Evolutionary conservation across 495 filamentous ascomycete species (phyloP).

Genomic region (Xylaria intraflava): DNA sequence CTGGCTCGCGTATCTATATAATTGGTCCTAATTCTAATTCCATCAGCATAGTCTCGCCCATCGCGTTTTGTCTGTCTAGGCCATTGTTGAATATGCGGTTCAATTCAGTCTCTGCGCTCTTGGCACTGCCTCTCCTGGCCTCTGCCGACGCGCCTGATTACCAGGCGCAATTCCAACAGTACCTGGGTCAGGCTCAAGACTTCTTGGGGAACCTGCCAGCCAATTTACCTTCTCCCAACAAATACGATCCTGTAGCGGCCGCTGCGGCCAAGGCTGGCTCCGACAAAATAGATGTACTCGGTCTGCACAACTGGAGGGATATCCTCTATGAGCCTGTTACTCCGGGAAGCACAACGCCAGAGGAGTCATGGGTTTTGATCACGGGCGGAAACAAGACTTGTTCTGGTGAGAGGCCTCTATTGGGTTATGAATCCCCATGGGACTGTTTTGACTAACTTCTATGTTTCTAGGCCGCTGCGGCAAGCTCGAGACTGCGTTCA

Average conservation of each 20-base stretch:
- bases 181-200: slow-evolving; percentile 52
- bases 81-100: slow-evolving; percentile 56
- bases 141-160: slow-evolving; percentile 52
- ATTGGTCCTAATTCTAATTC: slow-evolving; percentile 9
- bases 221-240: slow-evolving; percentile 48
- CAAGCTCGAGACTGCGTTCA: slow-evolving; percentile 42
- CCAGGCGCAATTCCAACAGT: slow-evolving; percentile 64
- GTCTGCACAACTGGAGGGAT: slow-evolving; percentile 64
- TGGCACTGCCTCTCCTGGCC: slow-evolving; percentile 64
- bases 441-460: not conserved
- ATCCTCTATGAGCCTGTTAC: slow-evolving; percentile 57
- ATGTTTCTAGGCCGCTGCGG: slow-evolving; percentile 37
- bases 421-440: not conserved
- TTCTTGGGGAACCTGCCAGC: slow-evolving; percentile 57
- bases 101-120: slow-evolving; percentile 50
- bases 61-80: not conserved
- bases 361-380: slow-evolving; percentile 76
- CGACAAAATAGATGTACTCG: slow-evolving; percentile 53
- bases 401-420: slow-evolving; percentile 47
- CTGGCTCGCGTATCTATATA: not conserved
- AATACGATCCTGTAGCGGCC: slow-evolving; percentile 33
- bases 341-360: slow-evolving; percentile 46
- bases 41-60: not conserved
- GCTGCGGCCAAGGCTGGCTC: slow-evolving; percentile 29
- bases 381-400: slow-evolving; percentile 87